Conservation (phyloP, 768 basidiomycete species). For the Candolleomyces aberdarensis region DNA sequence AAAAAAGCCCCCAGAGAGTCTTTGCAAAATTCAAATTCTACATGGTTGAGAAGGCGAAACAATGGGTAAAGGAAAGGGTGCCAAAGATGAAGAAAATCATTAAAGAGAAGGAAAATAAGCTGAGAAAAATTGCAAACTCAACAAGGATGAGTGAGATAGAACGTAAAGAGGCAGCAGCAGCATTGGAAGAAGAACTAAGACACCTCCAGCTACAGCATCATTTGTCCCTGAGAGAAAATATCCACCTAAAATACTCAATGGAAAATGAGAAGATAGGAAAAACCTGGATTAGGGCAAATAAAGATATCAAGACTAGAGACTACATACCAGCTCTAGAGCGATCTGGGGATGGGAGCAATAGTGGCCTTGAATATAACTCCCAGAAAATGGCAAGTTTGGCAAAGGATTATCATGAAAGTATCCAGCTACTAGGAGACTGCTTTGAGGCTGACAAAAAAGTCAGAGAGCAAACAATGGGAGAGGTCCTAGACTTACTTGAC, state of each 20-base stretch:
- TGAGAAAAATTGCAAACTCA: neutral
- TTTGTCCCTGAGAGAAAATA: neutral
- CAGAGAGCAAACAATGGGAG: too few relatives aligned
- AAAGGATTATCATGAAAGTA: conserved; percentile 20
- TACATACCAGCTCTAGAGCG: conserved; percentile 1
- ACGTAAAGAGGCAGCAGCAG: neutral
- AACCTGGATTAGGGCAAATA: conserved; percentile 3
- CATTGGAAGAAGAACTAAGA: neutral
- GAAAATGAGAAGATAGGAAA: conserved; percentile 10
- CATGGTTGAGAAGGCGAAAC: neutral
- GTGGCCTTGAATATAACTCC: conserved; percentile 17
- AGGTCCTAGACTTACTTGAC: too few relatives aligned
- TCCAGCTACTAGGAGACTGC: conserved; percentile 18
- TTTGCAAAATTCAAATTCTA: neutral
- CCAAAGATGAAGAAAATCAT: conserved; percentile 1
- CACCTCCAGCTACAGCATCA: conserved; percentile 1
- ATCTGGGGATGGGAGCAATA: neutral
- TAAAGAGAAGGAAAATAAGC: neutral
- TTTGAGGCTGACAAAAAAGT: too few relatives aligned
- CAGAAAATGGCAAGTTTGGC: conserved; percentile 31
- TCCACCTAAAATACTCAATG: neutral
- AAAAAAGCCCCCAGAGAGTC: neutral
- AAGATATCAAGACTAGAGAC: conserved; percentile 4
- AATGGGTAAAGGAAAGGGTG: neutral
- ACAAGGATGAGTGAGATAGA: neutral